phyloP scores from a whole-genome alignment of 495 filamentous ascomycete species.

The Aspergillus bertholletiae region DNA sequence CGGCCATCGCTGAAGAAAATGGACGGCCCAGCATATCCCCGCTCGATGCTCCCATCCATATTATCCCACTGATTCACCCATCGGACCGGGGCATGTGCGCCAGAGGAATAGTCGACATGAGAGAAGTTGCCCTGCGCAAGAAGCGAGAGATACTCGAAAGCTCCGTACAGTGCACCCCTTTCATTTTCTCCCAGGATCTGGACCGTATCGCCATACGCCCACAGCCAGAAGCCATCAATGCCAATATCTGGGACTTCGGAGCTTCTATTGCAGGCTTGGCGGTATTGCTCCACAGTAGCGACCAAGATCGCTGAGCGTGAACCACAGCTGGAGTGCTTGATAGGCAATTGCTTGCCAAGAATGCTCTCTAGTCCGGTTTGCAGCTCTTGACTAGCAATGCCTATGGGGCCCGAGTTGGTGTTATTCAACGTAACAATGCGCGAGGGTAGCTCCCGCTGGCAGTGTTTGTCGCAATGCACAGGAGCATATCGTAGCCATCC shows the following conservation, averaged over 20 bases:
- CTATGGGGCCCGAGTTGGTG: conserved; percentile 50
- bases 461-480: conserved; percentile 37
- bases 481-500: conserved; percentile 66
- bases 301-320: conserved; percentile 45
- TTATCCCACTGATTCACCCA: conserved; percentile 79
- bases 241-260: conserved; percentile 41
- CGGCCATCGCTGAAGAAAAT: conserved; percentile 62
- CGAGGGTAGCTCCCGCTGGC: conserved; percentile 37
- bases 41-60: conserved; percentile 64
- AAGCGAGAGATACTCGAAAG: conserved; percentile 64
- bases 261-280: conserved; percentile 27
- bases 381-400: conserved; percentile 57
- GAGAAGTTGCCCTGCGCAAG: conserved; percentile 61
- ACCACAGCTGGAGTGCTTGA: conserved; percentile 26
- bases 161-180: conserved; percentile 64
- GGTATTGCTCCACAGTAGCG: conserved; percentile 54
- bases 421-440: conserved; percentile 53
- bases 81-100: conserved; percentile 59
- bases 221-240: conserved; percentile 64
- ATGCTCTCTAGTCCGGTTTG: conserved; percentile 53
- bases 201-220: conserved; percentile 38
- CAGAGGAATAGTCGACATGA: conserved; percentile 48
- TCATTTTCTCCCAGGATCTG: conserved; percentile 65
- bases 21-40: conserved; percentile 65
- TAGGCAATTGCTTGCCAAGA: conserved; percentile 39